Evolutionary conservation across 768 basidiomycete genomes (phyloP).

Genomic region (Lactifluus subvellereus): DNA sequence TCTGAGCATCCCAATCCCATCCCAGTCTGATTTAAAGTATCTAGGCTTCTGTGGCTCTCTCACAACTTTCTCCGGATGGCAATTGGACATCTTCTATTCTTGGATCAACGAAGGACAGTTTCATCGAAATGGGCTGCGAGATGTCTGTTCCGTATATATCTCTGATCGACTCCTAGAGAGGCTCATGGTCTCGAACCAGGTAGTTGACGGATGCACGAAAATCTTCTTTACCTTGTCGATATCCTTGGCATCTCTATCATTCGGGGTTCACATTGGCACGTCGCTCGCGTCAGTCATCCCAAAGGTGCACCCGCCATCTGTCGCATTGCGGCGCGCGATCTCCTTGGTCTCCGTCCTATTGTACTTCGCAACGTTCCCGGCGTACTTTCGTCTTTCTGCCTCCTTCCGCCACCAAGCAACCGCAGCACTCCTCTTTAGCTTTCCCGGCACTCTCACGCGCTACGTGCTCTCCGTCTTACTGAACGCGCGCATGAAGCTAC

Average conservation of each 20-base stretch:
- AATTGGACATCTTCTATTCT: constrained; percentile 77
- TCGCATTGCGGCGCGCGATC: constrained; percentile 43
- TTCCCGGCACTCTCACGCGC: constrained; percentile 82
- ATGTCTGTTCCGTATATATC: constrained; percentile 45
- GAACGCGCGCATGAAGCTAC: constrained; percentile 54
- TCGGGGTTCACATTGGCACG: constrained; percentile 62
- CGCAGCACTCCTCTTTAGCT: constrained; percentile 83
- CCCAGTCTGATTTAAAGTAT: neutral
- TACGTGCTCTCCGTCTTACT: constrained; percentile 69
- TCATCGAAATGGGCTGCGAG: constrained; percentile 57
- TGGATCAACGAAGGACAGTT: constrained; percentile 66
- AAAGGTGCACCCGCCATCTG: constrained; percentile 38
- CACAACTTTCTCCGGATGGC: constrained; percentile 97
- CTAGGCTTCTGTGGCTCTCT: constrained; percentile 91
- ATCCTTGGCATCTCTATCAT: constrained; percentile 67
- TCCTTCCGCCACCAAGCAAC: constrained; percentile 73
- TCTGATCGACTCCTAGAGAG: neutral
- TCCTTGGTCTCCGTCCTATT: constrained; percentile 52
- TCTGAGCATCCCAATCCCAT: neutral
- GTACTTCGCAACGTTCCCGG: constrained; percentile 70
- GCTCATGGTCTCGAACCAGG: constrained; percentile 40
- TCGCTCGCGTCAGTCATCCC: constrained; percentile 39
- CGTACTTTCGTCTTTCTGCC: constrained; percentile 69
- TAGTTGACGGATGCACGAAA: constrained; percentile 81
- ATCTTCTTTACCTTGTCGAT: constrained; percentile 72